These are phyloP conservation scores for Yarrowia sp. DNA, from an alignment of 805 yeast genomes.

Conservation along the genomic window DNA sequence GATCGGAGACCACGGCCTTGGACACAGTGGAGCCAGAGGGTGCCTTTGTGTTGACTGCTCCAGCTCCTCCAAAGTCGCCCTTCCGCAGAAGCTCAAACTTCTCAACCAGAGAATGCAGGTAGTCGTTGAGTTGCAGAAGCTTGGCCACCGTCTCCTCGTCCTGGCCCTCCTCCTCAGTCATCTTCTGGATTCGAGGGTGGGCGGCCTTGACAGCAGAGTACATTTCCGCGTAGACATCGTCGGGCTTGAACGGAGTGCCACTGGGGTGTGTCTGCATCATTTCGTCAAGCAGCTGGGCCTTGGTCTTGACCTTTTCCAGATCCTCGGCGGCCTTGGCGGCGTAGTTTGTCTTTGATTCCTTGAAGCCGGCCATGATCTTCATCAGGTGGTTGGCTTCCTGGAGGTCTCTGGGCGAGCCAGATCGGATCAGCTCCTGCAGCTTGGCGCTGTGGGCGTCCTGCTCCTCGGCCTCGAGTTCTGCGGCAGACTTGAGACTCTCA, in stretches of 20 bases:
- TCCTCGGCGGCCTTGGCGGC: conserved; percentile 83
- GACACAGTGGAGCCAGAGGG: conserved; percentile 51
- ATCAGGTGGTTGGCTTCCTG: conserved; percentile 95
- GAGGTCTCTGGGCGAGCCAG: conserved; percentile 94
- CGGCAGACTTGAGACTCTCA: conserved; percentile 84
- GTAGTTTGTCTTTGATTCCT: conserved; percentile 64
- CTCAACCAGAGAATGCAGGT: conserved; percentile 68
- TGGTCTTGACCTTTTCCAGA: conserved; percentile 79
- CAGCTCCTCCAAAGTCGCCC: conserved; percentile 68
- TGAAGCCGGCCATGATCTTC: conserved; percentile 98
- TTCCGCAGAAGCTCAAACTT: conserved; percentile 70
- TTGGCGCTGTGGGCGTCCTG: conserved; percentile 92
- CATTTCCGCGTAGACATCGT: conserved; percentile 81
- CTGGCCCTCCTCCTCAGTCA: conserved; percentile 76
- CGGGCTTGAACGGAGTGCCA: conserved; percentile 43
- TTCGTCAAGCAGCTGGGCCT: conserved; percentile 85
- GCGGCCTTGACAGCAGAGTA: conserved; percentile 80
- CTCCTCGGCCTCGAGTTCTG: conserved; percentile 91
- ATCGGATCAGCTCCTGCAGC: conserved; percentile 90
- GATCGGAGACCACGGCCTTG: conserved; percentile 41
- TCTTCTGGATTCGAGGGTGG: conserved; percentile 84
- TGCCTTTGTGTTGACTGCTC: conserved; percentile 50
- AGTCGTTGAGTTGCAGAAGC: conserved; percentile 74
- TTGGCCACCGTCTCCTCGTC: conserved; percentile 69
- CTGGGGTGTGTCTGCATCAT: conserved; percentile 60